Base-by-base conservation (phyloP, 2,329 filamentous ascomycete genomes). In the Celoporthe dispersa region DNA sequence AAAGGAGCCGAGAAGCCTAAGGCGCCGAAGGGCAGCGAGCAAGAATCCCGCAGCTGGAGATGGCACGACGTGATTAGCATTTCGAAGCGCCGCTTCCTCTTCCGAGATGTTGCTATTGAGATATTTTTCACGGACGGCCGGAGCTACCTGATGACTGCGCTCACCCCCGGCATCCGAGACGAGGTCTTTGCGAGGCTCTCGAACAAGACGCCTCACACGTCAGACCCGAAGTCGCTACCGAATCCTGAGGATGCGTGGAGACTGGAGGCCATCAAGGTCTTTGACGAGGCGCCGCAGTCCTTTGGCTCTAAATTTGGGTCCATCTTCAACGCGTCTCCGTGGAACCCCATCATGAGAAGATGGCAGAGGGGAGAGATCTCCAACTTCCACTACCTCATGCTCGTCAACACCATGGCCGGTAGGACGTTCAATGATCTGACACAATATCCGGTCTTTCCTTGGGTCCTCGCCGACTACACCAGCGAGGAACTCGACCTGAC, bases 311-410 rank as follows among this genome's bases (percentile, higher is more conserved):
- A 95, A 76, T 94, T 98, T 75, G 94, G 93, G 31, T 97, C 91
- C 73, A 93, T 98, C 16, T 98, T 99, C 83, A 94, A 94, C 73
- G 88, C 94, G 31, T 90, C 90, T 0, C 88, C 92, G 0, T 92
- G 92, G 79, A 94, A 94, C 74, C 93, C 94, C 12, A 90, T 94
- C 11, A 97, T 96, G 76, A 91, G 92, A 73, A 91, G 91, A 78
- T 99, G 96, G 96, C 88, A 96, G 70, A 92, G 91, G 78, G 96
- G 97, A 16, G 96, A 99, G 76, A 94, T 98, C 64, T 98, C 95
- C 19, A 99, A 99, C 79, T 99, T 99, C 76, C 94, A 98, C 80
- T 99, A 99, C 77, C 87, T 99, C 48, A 99, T 99, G 95, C 90
- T 98, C 71, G 90, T 99, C 77, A 99, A 99, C 77, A 98, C 96